phyloP scores from a whole-genome alignment of 768 basidiomycete species.

The Harrya chromipes region DNA sequence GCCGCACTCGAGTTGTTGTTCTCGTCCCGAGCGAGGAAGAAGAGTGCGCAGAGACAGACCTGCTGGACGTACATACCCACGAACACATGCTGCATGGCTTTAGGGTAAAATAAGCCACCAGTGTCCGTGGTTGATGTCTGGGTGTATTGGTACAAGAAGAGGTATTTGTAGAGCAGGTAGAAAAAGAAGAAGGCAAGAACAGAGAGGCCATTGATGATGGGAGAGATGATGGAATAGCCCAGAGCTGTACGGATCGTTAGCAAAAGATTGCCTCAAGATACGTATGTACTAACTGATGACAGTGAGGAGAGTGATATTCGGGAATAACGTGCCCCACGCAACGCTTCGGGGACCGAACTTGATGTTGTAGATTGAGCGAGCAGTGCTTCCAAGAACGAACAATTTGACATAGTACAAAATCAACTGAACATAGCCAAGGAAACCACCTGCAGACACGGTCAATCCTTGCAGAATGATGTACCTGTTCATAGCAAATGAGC shows the following conservation, averaged over 20 bases:
- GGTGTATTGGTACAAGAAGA: constrained; percentile 77
- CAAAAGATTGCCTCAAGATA: neutral
- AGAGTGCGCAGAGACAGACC: constrained; percentile 78
- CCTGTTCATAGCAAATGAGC: constrained; percentile 31
- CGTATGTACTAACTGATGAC: constrained; percentile 63
- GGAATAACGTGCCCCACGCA: constrained; percentile 77
- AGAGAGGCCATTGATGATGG: constrained; percentile 90
- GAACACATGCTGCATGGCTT: constrained; percentile 89
- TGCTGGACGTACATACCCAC: constrained; percentile 93
- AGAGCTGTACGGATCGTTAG: constrained; percentile 42
- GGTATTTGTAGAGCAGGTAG: constrained; percentile 82
- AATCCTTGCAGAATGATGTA: constrained; percentile 82
- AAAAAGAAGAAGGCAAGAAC: constrained; percentile 79
- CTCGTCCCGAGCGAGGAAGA: constrained; percentile 77
- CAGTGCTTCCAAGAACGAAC: constrained; percentile 83
- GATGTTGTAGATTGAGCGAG: constrained; percentile 79
- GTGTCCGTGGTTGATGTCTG: constrained; percentile 72
- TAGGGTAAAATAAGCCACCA: constrained; percentile 94
- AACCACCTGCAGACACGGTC: constrained; percentile 72
- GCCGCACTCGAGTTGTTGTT: constrained; percentile 54
- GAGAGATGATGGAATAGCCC: constrained; percentile 86
- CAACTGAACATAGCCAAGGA: constrained; percentile 74
- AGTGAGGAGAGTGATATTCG: constrained; percentile 66
- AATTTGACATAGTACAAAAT: constrained; percentile 89
- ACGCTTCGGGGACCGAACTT: constrained; percentile 70